Conservation (phyloP, 2,329 filamentous ascomycete genomes). For the Fusarium sterilihyphosum region DNA sequence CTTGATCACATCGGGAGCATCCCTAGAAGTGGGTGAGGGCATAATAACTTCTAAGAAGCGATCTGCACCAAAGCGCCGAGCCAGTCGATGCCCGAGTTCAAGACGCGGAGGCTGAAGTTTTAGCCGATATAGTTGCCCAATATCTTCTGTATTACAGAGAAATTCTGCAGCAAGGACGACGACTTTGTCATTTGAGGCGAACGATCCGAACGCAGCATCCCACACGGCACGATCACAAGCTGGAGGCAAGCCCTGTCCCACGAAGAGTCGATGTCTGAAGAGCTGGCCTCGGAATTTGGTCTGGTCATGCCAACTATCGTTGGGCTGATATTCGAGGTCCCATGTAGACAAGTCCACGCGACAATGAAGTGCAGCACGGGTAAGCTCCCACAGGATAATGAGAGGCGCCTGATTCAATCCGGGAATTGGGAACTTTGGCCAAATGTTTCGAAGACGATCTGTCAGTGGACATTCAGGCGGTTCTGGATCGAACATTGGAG, state of each 20-base stretch:
- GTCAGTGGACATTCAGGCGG: slow-evolving; percentile 12
- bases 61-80: slow-evolving; percentile 66
- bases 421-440: slow-evolving; percentile 52
- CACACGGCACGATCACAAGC: slow-evolving; percentile 57
- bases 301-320: slow-evolving; percentile 56
- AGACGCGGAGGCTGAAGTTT: slow-evolving; percentile 60
- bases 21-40: slow-evolving; percentile 52
- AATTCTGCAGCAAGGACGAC: slow-evolving; percentile 58
- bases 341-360: slow-evolving; percentile 51
- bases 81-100: slow-evolving; percentile 61
- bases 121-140: slow-evolving; percentile 56
- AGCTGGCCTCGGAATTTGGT: slow-evolving; percentile 55
- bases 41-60: slow-evolving; percentile 67
- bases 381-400: slow-evolving; percentile 63
- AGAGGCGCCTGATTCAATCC: slow-evolving; percentile 58
- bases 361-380: slow-evolving; percentile 59
- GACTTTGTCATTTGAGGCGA: slow-evolving; percentile 47
- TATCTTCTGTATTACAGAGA: slow-evolving; percentile 46
- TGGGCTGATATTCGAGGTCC: slow-evolving; percentile 48
- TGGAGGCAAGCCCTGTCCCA: slow-evolving; percentile 59
- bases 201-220: slow-evolving; percentile 53
- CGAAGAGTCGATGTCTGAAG: slow-evolving; percentile 51
- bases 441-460: slow-evolving; percentile 49
- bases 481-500: not conserved
- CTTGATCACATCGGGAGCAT: slow-evolving; percentile 43